A percentile compares a stretch with the other conserved stretches of the same genome.
Evolutionary conservation across 2,329 filamentous ascomycete species (phyloP).

Genomic region (Alternaria solani): DNA sequence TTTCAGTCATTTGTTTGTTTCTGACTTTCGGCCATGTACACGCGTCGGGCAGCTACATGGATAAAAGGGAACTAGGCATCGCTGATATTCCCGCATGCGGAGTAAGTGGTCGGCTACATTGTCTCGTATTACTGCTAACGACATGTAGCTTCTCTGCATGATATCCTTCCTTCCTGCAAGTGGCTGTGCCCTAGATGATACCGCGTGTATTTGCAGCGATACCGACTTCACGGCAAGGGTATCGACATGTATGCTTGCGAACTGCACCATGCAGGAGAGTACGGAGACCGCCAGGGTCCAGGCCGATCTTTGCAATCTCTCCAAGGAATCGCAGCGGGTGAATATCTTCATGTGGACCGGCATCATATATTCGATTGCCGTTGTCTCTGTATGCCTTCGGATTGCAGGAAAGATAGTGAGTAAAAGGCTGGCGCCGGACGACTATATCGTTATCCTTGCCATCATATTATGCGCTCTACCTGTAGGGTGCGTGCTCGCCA

Average conservation of each 20-base stretch:
- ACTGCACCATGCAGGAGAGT: conserved; percentile 34
- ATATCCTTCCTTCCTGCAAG: conserved; percentile 19
- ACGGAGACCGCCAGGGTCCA: conserved; percentile 32
- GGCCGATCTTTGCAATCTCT: conserved; percentile 28
- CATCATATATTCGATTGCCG: conserved; percentile 23
- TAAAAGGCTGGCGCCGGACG: conserved; percentile 27
- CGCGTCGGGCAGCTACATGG: not conserved
- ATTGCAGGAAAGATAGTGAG: conserved; percentile 25
- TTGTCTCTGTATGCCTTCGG: conserved; percentile 23
- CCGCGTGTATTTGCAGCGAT: conserved; percentile 26
- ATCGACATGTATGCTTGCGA: conserved; percentile 28
- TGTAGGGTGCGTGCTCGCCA: conserved; percentile 27
- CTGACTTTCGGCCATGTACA: not conserved
- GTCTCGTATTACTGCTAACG: not conserved
- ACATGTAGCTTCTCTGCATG: conserved; percentile 28
- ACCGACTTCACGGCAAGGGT: conserved; percentile 9
- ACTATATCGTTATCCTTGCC: conserved; percentile 29
- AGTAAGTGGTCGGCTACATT: conserved; percentile 11
- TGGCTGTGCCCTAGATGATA: conserved; percentile 26
- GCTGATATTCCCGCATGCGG: conserved; percentile 31
- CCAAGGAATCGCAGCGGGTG: conserved; percentile 20
- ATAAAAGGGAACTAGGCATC: conserved; percentile 17
- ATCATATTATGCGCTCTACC: conserved; percentile 29
- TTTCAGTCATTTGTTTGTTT: conserved; percentile 3
- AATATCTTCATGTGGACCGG: conserved; percentile 17